phyloP scores from a whole-genome alignment of 768 basidiomycete genomes.

The Termitomyces sp. region DNA sequence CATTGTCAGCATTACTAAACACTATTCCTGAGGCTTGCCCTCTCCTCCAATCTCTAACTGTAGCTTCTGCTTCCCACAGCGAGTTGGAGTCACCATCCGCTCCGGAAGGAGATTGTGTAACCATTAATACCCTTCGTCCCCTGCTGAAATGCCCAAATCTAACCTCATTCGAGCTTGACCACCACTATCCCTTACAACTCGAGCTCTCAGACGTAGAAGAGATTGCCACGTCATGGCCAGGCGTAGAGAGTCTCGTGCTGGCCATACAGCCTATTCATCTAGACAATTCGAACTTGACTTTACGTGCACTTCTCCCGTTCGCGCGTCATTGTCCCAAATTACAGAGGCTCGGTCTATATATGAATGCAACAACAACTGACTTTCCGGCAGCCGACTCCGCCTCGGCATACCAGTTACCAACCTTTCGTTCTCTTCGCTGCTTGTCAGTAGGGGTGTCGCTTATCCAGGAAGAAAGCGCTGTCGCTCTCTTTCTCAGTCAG shows the following conservation, averaged over 20 bases:
- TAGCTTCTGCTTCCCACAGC: slow-evolving; percentile 29
- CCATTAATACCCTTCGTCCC: slow-evolving; percentile 29
- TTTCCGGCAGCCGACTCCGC: slow-evolving; percentile 13
- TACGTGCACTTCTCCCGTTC: slow-evolving; percentile 35
- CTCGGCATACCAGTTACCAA: slow-evolving; percentile 14
- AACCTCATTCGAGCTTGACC: slow-evolving; percentile 30
- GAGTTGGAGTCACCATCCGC: slow-evolving; percentile 2
- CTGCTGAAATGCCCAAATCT: slow-evolving; percentile 29
- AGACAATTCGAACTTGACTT: slow-evolving; percentile 25
- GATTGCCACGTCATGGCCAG: slow-evolving; percentile 41
- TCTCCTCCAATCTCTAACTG: slow-evolving; percentile 37
- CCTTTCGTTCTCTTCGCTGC: slow-evolving; percentile 26
- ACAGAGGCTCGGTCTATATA: slow-evolving; percentile 35
- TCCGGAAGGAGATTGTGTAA: slow-evolving; percentile 19
- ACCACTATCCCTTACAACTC: slow-evolving; percentile 34
- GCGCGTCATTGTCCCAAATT: slow-evolving; percentile 35
- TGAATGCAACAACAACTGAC: slow-evolving; percentile 29
- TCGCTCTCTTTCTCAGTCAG: slow-evolving; percentile 50
- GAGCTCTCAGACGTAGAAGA: slow-evolving; percentile 38
- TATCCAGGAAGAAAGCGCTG: slow-evolving; percentile 34
- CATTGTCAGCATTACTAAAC: slow-evolving; percentile 38
- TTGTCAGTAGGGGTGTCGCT: slow-evolving; percentile 50
- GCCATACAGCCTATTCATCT: slow-evolving; percentile 40
- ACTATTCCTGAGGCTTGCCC: slow-evolving; percentile 43
- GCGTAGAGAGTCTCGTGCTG: slow-evolving; percentile 36